Evolutionary conservation across 1,284 basidiomycete species (phyloP).

Genomic region (Leccinum griseonigrum): DNA sequence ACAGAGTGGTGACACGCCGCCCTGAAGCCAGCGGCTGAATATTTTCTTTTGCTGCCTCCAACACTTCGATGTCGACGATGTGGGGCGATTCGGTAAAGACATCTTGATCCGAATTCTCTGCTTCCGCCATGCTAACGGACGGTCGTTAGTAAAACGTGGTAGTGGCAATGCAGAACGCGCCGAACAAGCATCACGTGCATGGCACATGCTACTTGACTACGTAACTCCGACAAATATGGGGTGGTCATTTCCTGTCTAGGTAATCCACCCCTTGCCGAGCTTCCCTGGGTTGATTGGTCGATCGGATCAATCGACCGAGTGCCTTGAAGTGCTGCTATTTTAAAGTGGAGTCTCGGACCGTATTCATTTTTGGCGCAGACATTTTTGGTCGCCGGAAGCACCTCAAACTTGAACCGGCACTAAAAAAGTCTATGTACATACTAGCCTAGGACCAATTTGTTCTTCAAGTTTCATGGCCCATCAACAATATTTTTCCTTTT

Average conservation of each 20-base stretch:
- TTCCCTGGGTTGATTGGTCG: too few relatives aligned
- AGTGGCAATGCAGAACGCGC: constrained; percentile 14
- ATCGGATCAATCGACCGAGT: neutral
- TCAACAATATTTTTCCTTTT: neutral
- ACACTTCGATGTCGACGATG: constrained; percentile 71
- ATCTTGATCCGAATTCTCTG: constrained; percentile 22
- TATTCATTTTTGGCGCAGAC: too few relatives aligned
- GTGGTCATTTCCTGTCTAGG: too few relatives aligned
- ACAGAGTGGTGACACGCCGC: constrained; percentile 70
- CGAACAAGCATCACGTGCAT: constrained; percentile 24
- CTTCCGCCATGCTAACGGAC: constrained; percentile 16
- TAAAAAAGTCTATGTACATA: too few relatives aligned
- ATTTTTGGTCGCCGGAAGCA: neutral
- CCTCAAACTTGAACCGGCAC: too few relatives aligned
- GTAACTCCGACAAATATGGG: neutral
- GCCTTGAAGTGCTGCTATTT: neutral
- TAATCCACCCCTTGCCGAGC: too few relatives aligned
- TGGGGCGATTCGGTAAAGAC: constrained; percentile 24
- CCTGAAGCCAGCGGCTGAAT: constrained; percentile 75
- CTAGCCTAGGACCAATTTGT: neutral
- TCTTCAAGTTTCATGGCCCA: neutral
- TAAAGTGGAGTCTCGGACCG: neutral
- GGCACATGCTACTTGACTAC: constrained; percentile 11
- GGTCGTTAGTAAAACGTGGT: neutral
- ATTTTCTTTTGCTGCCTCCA: constrained; percentile 83